These are phyloP conservation scores for Phytophthora cactorum DNA, from an alignment of 352 stramenopile genomes.

Conservation along the genomic window DNA sequence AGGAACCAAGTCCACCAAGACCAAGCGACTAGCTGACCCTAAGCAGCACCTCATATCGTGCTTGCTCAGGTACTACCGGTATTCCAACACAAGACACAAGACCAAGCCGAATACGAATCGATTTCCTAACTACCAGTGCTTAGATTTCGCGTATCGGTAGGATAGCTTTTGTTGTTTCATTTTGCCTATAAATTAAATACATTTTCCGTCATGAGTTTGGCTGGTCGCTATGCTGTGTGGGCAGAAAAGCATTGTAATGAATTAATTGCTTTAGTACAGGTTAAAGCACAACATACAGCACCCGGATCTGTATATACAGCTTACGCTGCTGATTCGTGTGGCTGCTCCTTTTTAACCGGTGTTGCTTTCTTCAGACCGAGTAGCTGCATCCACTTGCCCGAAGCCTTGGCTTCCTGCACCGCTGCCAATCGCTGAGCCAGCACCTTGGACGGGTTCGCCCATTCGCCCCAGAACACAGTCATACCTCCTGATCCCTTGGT, in stretches of 20 bases:
- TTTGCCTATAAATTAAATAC: slow-evolving; percentile 5
- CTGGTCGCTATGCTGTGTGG: too few species aligned
- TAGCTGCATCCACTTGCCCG: slow-evolving; percentile 24
- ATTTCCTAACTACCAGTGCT: too few species aligned
- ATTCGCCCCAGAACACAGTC: slow-evolving; percentile 33
- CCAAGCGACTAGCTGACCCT: neutral
- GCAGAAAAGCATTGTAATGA: slow-evolving; percentile 3
- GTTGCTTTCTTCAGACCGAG: slow-evolving; percentile 18
- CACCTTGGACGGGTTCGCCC: slow-evolving; percentile 28
- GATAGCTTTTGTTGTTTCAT: neutral
- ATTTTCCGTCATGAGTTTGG: neutral
- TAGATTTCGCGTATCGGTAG: neutral
- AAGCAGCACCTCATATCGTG: too few species aligned
- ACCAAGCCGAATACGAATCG: too few species aligned
- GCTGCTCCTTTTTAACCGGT: slow-evolving; percentile 14
- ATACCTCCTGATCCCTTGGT: slow-evolving; percentile 25
- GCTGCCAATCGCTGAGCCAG: slow-evolving; percentile 23
- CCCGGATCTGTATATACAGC: slow-evolving; percentile 10
- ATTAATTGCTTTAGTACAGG: slow-evolving; percentile 28
- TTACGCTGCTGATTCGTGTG: slow-evolving; percentile 23
- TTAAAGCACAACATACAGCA: slow-evolving; percentile 25
- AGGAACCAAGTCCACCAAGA: neutral
- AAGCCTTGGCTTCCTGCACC: slow-evolving; percentile 27
- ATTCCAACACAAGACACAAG: too few species aligned
- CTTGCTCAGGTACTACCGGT: too few species aligned